phyloP scores from a whole-genome alignment of 1,139 yeast species.

The Citeromyces hawaiiensis region DNA sequence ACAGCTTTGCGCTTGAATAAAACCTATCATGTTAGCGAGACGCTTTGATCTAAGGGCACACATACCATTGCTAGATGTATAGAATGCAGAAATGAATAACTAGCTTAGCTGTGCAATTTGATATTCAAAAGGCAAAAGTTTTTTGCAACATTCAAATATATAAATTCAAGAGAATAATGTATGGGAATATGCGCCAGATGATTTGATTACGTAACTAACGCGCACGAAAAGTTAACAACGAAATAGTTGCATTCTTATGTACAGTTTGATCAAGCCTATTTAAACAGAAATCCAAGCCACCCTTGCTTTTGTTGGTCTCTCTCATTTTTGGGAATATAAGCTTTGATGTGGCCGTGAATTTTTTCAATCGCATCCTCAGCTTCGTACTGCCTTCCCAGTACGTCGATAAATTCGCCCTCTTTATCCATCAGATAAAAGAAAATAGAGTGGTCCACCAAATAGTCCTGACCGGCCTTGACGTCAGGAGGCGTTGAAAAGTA shows the following conservation, averaged over 20 bases:
- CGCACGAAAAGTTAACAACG: background rate
- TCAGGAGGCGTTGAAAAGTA: conserved; percentile 93
- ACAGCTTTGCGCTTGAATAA: conserved; percentile 64
- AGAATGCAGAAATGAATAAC: background rate
- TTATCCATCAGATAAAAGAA: conserved; percentile 95
- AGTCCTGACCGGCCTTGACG: conserved; percentile 90
- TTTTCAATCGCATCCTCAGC: conserved; percentile 70
- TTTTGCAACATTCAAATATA: background rate
- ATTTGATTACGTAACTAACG: conserved; percentile 1
- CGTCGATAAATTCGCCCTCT: conserved; percentile 90
- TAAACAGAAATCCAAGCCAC: conserved; percentile 21
- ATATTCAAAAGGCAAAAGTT: background rate
- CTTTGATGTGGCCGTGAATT: conserved; percentile 63
- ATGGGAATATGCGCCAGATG: background rate
- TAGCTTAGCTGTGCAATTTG: background rate
- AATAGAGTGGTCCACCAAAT: conserved; percentile 91
- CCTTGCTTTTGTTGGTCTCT: conserved; percentile 46
- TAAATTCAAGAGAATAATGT: background rate
- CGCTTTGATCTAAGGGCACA: background rate
- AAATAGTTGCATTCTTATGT: too few relatives aligned
- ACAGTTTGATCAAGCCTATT: conserved; percentile 8
- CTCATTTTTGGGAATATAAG: conserved; percentile 58
- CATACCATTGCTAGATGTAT: background rate
- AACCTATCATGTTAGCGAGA: conserved; percentile 24
- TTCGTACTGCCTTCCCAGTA: conserved; percentile 80